Evolutionary conservation across 2,329 filamentous ascomycete genomes (phyloP).

Genomic region (Biscogniauxia mediterranea): DNA sequence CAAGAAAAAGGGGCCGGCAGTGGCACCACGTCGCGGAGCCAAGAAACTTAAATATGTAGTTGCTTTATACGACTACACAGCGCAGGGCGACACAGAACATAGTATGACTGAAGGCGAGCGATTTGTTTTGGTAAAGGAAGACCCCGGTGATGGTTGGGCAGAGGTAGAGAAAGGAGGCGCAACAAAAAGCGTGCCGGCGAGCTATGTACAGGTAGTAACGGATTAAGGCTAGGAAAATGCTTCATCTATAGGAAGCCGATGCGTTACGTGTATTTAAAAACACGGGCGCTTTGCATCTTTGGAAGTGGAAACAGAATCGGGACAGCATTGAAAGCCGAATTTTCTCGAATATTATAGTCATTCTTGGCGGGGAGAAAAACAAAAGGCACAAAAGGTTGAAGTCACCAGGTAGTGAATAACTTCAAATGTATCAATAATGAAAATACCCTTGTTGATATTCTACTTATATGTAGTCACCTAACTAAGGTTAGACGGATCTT

Average conservation of each 20-base stretch:
- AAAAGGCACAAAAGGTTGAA: background rate
- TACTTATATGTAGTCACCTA: background rate
- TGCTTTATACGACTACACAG: slow-evolving; percentile 87
- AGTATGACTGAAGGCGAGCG: slow-evolving; percentile 88
- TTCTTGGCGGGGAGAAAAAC: background rate
- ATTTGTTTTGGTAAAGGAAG: slow-evolving; percentile 85
- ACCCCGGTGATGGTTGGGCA: slow-evolving; percentile 91
- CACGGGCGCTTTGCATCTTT: background rate
- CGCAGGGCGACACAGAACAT: slow-evolving; percentile 82
- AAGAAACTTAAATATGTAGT: slow-evolving; percentile 95
- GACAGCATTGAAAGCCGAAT: background rate
- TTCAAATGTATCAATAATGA: background rate
- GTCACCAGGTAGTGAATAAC: background rate
- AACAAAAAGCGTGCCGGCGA: slow-evolving; percentile 87
- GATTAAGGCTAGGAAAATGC: slow-evolving; percentile 8
- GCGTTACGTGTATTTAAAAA: background rate
- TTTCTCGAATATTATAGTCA: background rate
- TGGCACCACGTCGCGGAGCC: slow-evolving; percentile 84
- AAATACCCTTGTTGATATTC: background rate
- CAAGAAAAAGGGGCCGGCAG: slow-evolving; percentile 89
- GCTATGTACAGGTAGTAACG: slow-evolving; percentile 71
- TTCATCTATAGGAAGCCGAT: background rate
- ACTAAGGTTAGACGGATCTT: no score
- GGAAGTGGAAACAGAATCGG: background rate
- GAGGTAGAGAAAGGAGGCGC: slow-evolving; percentile 91